phyloP scores from a whole-genome alignment of 179 eudicot genomes.

The Corrigiola litoralis region DNA sequence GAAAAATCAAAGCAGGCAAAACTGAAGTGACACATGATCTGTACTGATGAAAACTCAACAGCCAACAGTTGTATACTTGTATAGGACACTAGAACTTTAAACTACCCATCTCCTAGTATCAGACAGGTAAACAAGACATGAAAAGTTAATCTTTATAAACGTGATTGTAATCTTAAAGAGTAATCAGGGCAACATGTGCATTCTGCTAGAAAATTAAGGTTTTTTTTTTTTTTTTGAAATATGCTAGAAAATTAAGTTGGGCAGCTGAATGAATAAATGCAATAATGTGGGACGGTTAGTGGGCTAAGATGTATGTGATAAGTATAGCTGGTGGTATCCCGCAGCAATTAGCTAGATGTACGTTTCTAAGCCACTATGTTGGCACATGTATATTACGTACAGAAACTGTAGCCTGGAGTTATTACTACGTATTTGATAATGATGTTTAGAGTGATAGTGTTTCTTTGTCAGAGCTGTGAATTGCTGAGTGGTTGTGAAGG shows the following conservation, averaged over 20 bases:
- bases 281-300: neutral
- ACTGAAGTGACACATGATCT: constrained; percentile 7
- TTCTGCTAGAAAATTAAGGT: constrained; percentile 5
- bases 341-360: neutral
- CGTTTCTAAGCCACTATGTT: neutral
- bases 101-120: neutral
- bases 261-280: neutral
- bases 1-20: neutral
- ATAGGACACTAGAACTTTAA: constrained; percentile 13
- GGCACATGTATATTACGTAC: neutral
- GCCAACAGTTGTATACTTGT: constrained; percentile 15
- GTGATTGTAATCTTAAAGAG: neutral
- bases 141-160: neutral
- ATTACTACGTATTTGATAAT: too few relatives aligned
- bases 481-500: neutral
- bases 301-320: neutral
- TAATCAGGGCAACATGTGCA: constrained; percentile 14
- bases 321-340: neutral
- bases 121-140: neutral
- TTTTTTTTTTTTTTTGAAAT: too few relatives aligned
- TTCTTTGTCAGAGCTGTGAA: too few relatives aligned
- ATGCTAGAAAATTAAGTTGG: constrained; percentile 9
- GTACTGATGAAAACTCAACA: constrained; percentile 3
- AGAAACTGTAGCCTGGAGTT: neutral
- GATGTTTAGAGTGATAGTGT: too few relatives aligned